phyloP scores from a whole-genome alignment of 1,139 yeast genomes.

The Saccharomyces hybrid region DNA sequence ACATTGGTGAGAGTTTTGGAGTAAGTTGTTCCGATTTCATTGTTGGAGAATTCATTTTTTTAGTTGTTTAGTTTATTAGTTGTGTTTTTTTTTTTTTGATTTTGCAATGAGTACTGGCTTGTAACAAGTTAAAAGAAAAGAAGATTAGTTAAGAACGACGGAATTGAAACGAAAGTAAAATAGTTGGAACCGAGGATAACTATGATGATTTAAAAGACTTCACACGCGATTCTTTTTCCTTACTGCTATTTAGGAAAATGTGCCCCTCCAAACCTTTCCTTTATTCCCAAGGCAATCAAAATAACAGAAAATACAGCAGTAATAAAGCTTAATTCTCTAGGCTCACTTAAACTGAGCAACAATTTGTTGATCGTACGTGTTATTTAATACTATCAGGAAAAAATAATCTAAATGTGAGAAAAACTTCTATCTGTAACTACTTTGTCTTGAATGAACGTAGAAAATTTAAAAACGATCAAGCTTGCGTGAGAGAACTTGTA shows the following conservation, averaged over 20 bases:
- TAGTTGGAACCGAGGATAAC: constrained; percentile 5
- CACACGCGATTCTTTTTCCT: background rate
- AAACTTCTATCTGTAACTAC: background rate
- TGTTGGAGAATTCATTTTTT: constrained; percentile 20
- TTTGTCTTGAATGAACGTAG: background rate
- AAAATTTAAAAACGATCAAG: background rate
- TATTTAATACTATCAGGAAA: background rate
- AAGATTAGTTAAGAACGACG: background rate
- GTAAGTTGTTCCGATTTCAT: constrained; percentile 20
- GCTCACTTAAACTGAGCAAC: background rate
- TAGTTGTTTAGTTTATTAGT: background rate
- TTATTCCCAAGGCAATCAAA: background rate
- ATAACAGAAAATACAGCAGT: background rate
- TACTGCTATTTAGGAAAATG: background rate
- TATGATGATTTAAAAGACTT: background rate
- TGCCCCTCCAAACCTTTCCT: background rate
- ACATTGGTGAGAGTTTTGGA: constrained; percentile 25
- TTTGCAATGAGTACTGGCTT: background rate
- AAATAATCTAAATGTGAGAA: background rate
- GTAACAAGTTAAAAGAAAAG: background rate
- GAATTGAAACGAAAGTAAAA: constrained; percentile 4
- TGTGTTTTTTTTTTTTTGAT: background rate
- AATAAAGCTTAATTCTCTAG: background rate
- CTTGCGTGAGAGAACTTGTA: background rate
- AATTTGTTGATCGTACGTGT: background rate